phyloP scores from a whole-genome alignment of 495 filamentous ascomycete genomes.

The Penicillium canariense region DNA sequence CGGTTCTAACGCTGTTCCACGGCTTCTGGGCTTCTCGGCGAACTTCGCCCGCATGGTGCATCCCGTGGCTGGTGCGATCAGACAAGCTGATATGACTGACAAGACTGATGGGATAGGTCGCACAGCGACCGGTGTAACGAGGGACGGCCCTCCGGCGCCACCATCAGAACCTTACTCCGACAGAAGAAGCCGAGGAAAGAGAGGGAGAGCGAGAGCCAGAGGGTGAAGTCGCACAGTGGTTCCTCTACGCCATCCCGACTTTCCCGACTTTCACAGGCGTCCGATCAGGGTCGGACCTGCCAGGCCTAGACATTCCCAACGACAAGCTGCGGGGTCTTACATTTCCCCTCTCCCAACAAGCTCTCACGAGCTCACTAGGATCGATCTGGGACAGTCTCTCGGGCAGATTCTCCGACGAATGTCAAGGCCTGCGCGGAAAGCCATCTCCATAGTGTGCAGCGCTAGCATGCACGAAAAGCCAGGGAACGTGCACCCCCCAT shows the following conservation, averaged over 20 bases:
- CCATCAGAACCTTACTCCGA: constrained; percentile 20
- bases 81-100: not conserved
- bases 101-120: constrained; percentile 2
- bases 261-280: constrained; percentile 7
- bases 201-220: not conserved
- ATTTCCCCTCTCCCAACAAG: not conserved
- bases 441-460: not conserved
- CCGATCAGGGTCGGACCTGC: constrained; percentile 6
- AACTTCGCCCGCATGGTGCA: too few species aligned
- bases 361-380: too few species aligned
- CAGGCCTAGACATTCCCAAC: not conserved
- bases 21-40: too few species aligned
- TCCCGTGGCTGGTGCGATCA: constrained; percentile 4
- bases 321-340: too few species aligned
- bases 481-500: too few species aligned
- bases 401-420: not conserved
- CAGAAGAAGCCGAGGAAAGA: not conserved
- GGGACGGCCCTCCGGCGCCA: not conserved
- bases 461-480: too few species aligned
- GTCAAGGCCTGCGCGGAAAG: not conserved
- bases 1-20: not conserved
- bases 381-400: not conserved
- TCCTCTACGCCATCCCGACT: constrained; percentile 1
- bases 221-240: not conserved
- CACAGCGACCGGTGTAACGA: constrained; percentile 7